phyloP scores from a whole-genome alignment of 176 grass and related monocot genomes.

The Ensete glaucum region DNA sequence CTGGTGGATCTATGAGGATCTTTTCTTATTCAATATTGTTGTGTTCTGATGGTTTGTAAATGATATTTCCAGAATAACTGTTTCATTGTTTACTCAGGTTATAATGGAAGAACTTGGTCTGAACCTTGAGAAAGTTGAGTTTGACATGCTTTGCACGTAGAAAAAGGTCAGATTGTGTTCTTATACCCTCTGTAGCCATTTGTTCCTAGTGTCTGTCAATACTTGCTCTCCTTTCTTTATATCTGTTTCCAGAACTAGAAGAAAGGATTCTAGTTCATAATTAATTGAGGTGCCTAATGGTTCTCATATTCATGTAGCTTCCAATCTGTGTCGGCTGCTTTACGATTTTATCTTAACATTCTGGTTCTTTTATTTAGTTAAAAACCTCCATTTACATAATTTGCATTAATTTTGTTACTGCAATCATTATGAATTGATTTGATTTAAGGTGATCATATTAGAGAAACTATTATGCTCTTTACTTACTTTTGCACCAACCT shows the following conservation, averaged over 20 bases:
- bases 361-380: too few species aligned
- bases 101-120: conserved; percentile 56
- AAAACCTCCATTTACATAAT: too few species aligned
- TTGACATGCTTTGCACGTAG: conserved; percentile 34
- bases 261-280: too few species aligned
- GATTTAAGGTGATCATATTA: background rate
- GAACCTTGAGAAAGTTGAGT: conserved; percentile 45
- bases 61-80: background rate
- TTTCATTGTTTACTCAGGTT: conserved; percentile 1
- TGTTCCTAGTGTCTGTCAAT: background rate
- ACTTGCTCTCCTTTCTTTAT: too few species aligned
- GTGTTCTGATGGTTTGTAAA: background rate
- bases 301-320: too few species aligned
- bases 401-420: too few species aligned
- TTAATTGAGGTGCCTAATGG: too few species aligned
- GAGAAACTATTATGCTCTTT: background rate
- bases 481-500: too few species aligned
- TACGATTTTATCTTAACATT: too few species aligned
- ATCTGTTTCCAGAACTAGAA: too few species aligned
- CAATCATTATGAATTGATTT: background rate
- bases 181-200: background rate
- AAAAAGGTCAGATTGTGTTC: background rate
- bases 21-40: background rate
- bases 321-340: too few species aligned
- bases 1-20: conserved; percentile 42